These are phyloP conservation scores for Allium cepa DNA, from an alignment of 106 monocot species.

Conservation along the genomic window DNA sequence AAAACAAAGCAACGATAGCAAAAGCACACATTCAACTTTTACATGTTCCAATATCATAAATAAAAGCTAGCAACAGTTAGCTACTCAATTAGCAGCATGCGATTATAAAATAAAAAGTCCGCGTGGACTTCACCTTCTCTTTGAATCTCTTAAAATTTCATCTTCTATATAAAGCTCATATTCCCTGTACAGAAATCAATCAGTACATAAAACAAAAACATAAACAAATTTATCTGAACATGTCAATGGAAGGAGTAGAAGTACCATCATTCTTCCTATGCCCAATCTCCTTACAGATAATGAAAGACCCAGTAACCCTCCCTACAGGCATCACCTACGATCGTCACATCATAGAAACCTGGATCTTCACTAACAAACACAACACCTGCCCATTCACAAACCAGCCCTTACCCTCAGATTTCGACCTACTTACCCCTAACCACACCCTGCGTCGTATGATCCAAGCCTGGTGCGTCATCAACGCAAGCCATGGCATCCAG, in stretches of 20 bases:
- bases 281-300: conserved; percentile 63
- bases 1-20: too few species aligned
- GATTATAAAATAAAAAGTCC: not conserved
- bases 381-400: conserved; percentile 49
- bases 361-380: conserved; percentile 29
- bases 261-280: conserved; percentile 53
- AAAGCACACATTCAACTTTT: too few species aligned
- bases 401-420: conserved; percentile 16
- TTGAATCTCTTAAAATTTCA: conserved; percentile 5
- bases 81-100: too few species aligned
- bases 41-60: too few species aligned
- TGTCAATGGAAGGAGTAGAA: conserved; percentile 10
- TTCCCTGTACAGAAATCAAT: not conserved
- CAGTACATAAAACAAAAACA: not conserved
- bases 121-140: not conserved
- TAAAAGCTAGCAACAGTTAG: too few species aligned
- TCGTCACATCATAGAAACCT: conserved; percentile 45
- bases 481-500: conserved; percentile 21
- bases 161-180: not conserved
- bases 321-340: conserved; percentile 69
- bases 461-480: conserved; percentile 47
- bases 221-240: not conserved
- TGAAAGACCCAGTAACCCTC: conserved; percentile 54
- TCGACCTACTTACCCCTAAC: conserved; percentile 36
- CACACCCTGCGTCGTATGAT: conserved; percentile 58